Percentiles rank a stretch among this genome's conserved stretches.
Evolutionary conservation across 208 protist species (phyloP).

Genomic region (Borovskyia barvae): DNA sequence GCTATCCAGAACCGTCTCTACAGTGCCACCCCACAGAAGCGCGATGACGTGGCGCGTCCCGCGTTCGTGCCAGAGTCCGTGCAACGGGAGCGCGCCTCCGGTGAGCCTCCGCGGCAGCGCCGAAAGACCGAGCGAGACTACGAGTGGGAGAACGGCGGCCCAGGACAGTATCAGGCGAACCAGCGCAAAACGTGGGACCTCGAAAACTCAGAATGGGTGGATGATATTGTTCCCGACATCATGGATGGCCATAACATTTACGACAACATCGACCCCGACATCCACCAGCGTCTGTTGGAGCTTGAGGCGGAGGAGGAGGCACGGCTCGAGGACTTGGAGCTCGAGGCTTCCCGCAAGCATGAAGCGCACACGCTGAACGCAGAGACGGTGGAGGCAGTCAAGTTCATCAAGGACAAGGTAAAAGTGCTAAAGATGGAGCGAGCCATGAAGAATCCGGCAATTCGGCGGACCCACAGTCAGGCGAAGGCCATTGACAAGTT

Average conservation of each 20-base stretch:
- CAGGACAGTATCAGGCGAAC: slow-evolving; percentile 91
- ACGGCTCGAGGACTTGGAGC: slow-evolving; percentile 90
- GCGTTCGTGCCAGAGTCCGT: slow-evolving; percentile 85
- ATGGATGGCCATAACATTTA: slow-evolving; percentile 99
- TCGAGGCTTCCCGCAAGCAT: slow-evolving; percentile 88
- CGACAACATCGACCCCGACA: slow-evolving; percentile 99
- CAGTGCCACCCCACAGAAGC: slow-evolving; percentile 78
- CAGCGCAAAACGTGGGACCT: slow-evolving; percentile 91
- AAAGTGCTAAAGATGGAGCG: slow-evolving; percentile 89
- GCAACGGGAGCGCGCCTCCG: slow-evolving; percentile 31
- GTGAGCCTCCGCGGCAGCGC: slow-evolving; percentile 36
- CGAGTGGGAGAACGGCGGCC: slow-evolving; percentile 92
- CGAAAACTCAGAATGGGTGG: slow-evolving; percentile 95
- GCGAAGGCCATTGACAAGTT: slow-evolving; percentile 75
- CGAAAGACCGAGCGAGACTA: slow-evolving; percentile 91
- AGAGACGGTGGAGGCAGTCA: slow-evolving; percentile 72
- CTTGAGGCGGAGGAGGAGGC: slow-evolving; percentile 93
- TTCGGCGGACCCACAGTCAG: slow-evolving; percentile 81
- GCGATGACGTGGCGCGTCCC: slow-evolving; percentile 87
- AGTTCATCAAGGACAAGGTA: slow-evolving; percentile 89
- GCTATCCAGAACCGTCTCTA: slow-evolving; percentile 92
- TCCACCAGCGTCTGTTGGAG: slow-evolving; percentile 91
- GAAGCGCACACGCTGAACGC: slow-evolving; percentile 61
- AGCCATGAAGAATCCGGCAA: slow-evolving; percentile 87
- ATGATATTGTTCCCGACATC: slow-evolving; percentile 99